A percentile compares a stretch with the other conserved stretches of the same genome.
Evolutionary conservation across 129 eudicot genomes (phyloP).

Genomic region (Flaveria trinervia): DNA sequence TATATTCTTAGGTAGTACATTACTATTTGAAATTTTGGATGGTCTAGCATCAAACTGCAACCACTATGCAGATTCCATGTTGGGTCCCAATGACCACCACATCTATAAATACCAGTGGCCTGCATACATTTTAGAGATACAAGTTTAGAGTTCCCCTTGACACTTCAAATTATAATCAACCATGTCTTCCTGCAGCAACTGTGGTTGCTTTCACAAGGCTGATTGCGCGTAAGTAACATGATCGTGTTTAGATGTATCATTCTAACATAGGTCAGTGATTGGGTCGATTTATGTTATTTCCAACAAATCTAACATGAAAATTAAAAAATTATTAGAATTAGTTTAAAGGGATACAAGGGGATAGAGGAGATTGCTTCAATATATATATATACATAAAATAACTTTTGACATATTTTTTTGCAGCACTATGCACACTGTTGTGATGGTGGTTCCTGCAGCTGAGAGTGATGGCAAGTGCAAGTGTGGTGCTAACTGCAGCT

Average conservation of each 20-base stretch:
- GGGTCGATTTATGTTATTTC: background rate
- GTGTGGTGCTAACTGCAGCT: slow-evolving; percentile 62
- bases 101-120: background rate
- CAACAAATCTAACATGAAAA: background rate
- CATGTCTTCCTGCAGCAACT: background rate
- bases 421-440: slow-evolving; percentile 45
- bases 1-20: background rate
- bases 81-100: background rate
- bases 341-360: background rate
- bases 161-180: slow-evolving; percentile 2
- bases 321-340: background rate
- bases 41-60: slow-evolving; percentile 5
- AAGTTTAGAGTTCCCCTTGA: background rate
- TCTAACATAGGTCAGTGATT: background rate
- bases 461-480: slow-evolving; percentile 68
- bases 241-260: background rate
- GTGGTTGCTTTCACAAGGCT: background rate
- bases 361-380: no score
- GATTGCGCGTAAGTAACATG: slow-evolving; percentile 4
- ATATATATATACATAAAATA: no score
- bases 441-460: slow-evolving; percentile 47
- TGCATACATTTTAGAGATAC: background rate
- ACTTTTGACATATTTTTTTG: slow-evolving; percentile 6
- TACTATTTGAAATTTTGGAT: background rate
- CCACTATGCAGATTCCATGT: slow-evolving; percentile 13